These are phyloP conservation scores for Hypoxylon fragiforme DNA, from an alignment of 495 filamentous ascomycete genomes.

Conservation along the genomic window DNA sequence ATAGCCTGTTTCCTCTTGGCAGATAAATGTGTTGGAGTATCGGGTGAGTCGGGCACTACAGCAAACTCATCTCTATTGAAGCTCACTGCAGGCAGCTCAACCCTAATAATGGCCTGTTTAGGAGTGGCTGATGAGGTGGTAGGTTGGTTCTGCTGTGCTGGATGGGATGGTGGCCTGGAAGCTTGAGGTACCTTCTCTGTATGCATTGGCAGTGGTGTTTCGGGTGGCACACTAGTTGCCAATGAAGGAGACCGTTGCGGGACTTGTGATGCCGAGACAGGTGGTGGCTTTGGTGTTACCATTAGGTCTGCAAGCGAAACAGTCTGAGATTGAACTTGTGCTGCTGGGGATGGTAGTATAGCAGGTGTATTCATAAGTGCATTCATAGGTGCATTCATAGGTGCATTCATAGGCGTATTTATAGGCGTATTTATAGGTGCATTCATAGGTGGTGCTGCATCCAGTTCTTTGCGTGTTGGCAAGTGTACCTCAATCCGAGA, in stretches of 20 bases:
- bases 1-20: conserved; percentile 43
- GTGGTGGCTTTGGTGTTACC: conserved; percentile 27
- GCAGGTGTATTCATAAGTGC: too few relatives aligned
- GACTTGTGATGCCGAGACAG: conserved; percentile 13
- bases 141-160: conserved; percentile 1
- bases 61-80: conserved; percentile 48
- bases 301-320: conserved; percentile 37
- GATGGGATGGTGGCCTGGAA: not conserved
- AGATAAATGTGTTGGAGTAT: conserved; percentile 46
- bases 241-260: conserved; percentile 10
- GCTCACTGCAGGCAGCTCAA: conserved; percentile 42
- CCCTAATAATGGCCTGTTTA: conserved; percentile 33
- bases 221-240: conserved; percentile 5
- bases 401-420: too few relatives aligned
- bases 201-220: conserved; percentile 15
- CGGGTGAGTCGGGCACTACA: conserved; percentile 45
- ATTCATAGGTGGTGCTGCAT: conserved; percentile 20
- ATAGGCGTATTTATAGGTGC: conserved; percentile 13
- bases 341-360: conserved; percentile 9
- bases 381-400: too few relatives aligned
- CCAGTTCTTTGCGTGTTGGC: conserved; percentile 32
- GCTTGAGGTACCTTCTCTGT: conserved; percentile 8
- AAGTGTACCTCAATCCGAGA: conserved; percentile 38
- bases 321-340: conserved; percentile 33
- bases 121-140: conserved; percentile 7